Base-by-base conservation (phyloP, 2,329 filamentous ascomycete species). In the Talaromyces sp. region DNA sequence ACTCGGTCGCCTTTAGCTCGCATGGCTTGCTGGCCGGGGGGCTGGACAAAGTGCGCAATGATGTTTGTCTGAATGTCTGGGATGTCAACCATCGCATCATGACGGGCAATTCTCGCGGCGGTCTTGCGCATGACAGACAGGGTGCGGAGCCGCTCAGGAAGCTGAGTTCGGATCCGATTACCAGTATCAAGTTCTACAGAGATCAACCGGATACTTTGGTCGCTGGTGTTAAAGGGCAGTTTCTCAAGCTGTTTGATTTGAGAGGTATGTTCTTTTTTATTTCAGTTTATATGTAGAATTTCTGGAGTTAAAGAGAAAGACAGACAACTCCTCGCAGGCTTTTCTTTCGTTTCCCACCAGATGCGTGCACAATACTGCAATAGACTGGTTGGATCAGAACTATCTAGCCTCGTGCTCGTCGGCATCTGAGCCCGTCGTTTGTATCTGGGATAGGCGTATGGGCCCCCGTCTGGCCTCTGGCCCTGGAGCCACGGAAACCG, bases 1-100 rank as follows among this genome's bases (percentile, higher is more conserved):
- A 88, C 70, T 84, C 85, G 2, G 83, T 88, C 58, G 82, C 85
- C 2, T 84, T 88, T 67, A 86, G 80, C 65, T 74, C 78, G 38
- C 74, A 78, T 64, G 82, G 83, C 31, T 76, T 84, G 59, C 74
- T 88, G 53, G 86, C 86, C 2, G 83, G 84, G 3, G 86, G 84
- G 2, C 71, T 88, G 58, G 86, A 88, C 67, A 80, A 84, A 64
- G 84, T 86, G 49, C 80, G 86, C 10, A 87, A 86, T 55, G 86
- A 88, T 71, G 83, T 85, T 59, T 87, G 84, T 66, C 72, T 88
- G 63, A 87, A 87, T 65, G 82, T 88, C 38, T 88, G 85, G 78
- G 85, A 88, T 73, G 78, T 86, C 54, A 82, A 81, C 63, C 80
- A 77, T 67, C 74, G 76, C 52, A 74, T 77, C 61, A 74, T 59